phyloP scores from a whole-genome alignment of 352 stramenopile genomes.

The Pythium folliculosum region DNA sequence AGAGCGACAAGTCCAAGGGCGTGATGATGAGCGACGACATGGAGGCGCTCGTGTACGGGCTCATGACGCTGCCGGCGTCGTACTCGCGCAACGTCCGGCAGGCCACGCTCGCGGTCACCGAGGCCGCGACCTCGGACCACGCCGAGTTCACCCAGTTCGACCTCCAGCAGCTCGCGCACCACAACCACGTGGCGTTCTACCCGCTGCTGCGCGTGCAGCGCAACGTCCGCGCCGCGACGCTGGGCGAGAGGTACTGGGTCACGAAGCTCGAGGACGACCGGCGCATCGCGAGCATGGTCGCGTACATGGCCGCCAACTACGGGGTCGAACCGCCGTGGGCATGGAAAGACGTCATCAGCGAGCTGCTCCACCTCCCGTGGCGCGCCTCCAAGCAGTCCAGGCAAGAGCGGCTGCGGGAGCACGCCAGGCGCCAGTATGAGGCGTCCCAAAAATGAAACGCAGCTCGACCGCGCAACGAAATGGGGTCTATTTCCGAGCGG shows the following conservation, averaged over 20 bases:
- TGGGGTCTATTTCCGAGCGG: background rate
- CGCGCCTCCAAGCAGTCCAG: background rate
- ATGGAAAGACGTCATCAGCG: background rate
- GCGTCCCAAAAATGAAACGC: background rate
- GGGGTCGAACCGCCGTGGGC: background rate
- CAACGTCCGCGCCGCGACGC: constrained; percentile 2
- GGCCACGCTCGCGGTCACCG: background rate
- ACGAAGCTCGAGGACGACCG: background rate
- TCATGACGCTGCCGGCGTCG: background rate
- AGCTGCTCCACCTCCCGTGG: background rate
- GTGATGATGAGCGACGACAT: constrained; percentile 2
- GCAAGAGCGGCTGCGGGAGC: background rate
- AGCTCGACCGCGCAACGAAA: too few species aligned
- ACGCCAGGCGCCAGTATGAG: background rate
- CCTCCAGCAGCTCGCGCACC: background rate
- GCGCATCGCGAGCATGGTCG: background rate
- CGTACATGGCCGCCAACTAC: background rate
- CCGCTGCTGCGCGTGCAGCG: constrained; percentile 5
- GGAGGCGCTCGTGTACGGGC: background rate
- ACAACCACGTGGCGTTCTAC: constrained; percentile 13
- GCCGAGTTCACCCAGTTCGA: background rate
- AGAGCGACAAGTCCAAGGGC: background rate
- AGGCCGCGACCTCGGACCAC: background rate
- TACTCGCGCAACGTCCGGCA: background rate
- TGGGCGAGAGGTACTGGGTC: constrained; percentile 1